A percentile compares a stretch with the other conserved stretches of the same genome.
Conservation (phyloP, 1,139 yeast species). For the Magnusiomyces fungicola region DNA sequence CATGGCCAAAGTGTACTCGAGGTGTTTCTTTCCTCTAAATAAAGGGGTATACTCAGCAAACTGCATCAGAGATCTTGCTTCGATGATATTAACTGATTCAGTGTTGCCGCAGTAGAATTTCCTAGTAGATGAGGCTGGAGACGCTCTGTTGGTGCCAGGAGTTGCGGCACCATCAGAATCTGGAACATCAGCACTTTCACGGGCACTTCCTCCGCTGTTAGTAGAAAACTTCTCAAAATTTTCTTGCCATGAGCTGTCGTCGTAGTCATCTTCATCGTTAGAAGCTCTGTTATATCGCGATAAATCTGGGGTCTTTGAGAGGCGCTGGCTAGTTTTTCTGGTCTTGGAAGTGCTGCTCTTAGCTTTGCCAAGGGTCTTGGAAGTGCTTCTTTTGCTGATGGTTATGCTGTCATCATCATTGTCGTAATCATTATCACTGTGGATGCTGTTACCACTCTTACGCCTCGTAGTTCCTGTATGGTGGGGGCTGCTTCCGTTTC, state of each 20-base stretch:
- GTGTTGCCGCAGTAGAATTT: slow-evolving; percentile 5
- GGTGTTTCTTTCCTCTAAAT: slow-evolving; percentile 9
- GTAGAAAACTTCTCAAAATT: slow-evolving; percentile 5
- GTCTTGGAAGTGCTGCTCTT: neutral
- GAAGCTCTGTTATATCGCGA: slow-evolving; percentile 10
- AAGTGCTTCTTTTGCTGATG: neutral
- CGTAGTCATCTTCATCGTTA: slow-evolving; percentile 6
- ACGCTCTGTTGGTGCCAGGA: neutral
- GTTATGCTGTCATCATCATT: neutral
- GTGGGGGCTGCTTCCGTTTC: neutral
- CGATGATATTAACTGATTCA: slow-evolving; percentile 5
- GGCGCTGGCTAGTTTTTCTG: neutral
- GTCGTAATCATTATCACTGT: neutral
- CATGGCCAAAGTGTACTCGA: slow-evolving; percentile 13
- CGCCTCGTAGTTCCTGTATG: neutral
- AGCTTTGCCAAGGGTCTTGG: neutral
- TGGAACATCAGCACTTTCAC: neutral
- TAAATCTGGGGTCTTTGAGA: slow-evolving; percentile 9
- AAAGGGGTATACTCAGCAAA: slow-evolving; percentile 11
- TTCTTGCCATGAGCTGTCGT: slow-evolving; percentile 12
- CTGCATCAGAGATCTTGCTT: slow-evolving; percentile 9
- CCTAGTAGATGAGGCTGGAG: too few relatives aligned
- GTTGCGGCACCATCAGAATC: neutral
- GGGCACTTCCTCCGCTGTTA: neutral
- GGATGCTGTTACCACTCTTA: neutral